Percentiles rank a stretch among this genome's conserved stretches.
These are phyloP conservation scores for Moringa oleifera DNA, from an alignment of 345 rosid genomes.

Conservation along the genomic window DNA sequence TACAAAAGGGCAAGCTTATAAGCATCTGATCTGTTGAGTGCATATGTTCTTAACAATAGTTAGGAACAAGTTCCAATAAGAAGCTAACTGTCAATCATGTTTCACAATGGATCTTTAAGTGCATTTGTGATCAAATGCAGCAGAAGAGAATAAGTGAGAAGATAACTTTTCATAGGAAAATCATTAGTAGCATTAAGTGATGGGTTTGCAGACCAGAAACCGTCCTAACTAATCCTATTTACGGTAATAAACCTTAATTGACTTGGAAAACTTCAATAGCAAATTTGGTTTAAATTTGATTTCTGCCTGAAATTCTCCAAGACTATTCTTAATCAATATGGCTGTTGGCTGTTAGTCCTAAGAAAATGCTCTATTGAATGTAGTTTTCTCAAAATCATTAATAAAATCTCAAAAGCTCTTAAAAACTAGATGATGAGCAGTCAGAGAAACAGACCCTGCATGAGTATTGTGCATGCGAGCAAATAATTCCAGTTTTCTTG, in stretches of 20 bases:
- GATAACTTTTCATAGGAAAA: not conserved
- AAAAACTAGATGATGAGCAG: not conserved
- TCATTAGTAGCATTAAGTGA: not conserved
- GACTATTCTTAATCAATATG: not conserved
- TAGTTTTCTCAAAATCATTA: not conserved
- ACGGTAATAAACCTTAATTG: not conserved
- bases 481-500: conserved; percentile 89
- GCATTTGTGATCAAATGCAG: not conserved
- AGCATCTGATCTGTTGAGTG: not conserved
- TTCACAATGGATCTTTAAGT: not conserved
- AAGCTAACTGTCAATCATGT: not conserved
- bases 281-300: no score
- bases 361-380: not conserved
- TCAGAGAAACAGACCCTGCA: conserved; percentile 59
- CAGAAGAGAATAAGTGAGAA: not conserved
- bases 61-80: not conserved
- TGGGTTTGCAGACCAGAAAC: not conserved
- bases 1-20: not conserved
- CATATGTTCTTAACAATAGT: not conserved
- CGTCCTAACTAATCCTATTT: not conserved
- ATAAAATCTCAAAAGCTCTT: not conserved
- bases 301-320: not conserved
- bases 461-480: conserved; percentile 99
- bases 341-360: not conserved
- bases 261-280: no score